Base-by-base conservation (phyloP, 2,329 filamentous ascomycete species). In the Cordyceps cateniannulata region DNA sequence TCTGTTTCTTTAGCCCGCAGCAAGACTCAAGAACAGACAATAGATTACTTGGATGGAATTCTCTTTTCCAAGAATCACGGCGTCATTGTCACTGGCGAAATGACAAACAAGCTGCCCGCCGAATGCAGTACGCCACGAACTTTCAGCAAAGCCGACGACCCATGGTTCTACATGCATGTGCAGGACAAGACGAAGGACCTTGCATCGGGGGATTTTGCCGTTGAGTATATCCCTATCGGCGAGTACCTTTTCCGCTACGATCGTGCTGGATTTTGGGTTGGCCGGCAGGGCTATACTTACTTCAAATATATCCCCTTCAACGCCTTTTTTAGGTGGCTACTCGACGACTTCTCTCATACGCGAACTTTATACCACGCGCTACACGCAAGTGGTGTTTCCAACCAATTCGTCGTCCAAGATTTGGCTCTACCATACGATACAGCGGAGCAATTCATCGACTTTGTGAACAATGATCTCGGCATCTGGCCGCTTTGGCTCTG, bases 111-210 rank as follows among this genome's bases (percentile, higher is more conserved):
- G 14, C 22, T 27, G 7, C 59, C 64, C 0, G 1, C 1, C 0
- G 51, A 62, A 0, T 48, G 4, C 1, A 29, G 47, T 1, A 6
- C 54, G 0, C 73, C 71, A 57, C 71, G 67, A 0, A 48, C 45
- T 16, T 88, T 87, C 69, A 81, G 77, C 48, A 72, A 79, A 16
- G 71, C 81, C 0, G 70, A 69, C 18, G 85, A 89, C 66, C 82
- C 84, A 0, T 89, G 86, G 86, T 86, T 85, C 66, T 88, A 87
- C 63, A 73, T 88, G 3, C 84, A 88, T 62, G 85, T 81, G 1
- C 70, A 83, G 60, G 71, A 76, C 2, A 24, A 9, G 20, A 42
- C 32, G 29, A 27, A 25, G 3, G 45, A 14, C 5, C 22, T 25
- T 20, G 42, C 18, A 5, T n/a, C 42, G 2, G 9, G n/a, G 27